A percentile compares a stretch with the other conserved stretches of the same genome.
Conservation (phyloP, 2,329 filamentous ascomycete species). For the Ceratocystis cacaofunesta region DNA sequence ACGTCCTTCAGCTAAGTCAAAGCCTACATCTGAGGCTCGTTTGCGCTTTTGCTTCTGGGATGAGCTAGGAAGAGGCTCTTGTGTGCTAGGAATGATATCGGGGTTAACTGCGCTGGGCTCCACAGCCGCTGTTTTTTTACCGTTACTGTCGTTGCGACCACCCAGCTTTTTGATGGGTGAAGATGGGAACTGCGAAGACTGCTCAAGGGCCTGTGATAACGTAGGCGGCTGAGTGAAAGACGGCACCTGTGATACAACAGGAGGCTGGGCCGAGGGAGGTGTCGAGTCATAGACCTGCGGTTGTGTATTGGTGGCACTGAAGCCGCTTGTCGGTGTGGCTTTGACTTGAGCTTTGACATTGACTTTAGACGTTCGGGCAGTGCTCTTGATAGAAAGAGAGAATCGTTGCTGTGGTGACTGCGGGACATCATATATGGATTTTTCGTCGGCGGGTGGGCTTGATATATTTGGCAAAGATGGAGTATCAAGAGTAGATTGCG, state of each 20-base stretch:
- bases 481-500: background rate
- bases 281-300: background rate
- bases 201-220: slow-evolving; percentile 1
- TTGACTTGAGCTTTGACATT: background rate
- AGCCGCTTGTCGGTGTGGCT: background rate
- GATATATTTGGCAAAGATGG: background rate
- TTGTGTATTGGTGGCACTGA: background rate
- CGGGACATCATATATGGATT: slow-evolving; percentile 15
- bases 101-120: background rate
- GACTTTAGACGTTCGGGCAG: background rate
- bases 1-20: background rate
- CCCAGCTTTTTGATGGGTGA: background rate
- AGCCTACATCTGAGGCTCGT: background rate
- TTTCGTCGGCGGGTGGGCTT: background rate
- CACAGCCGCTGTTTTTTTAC: background rate
- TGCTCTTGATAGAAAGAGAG: background rate
- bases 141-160: background rate
- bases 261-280: background rate
- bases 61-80: background rate
- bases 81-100: slow-evolving; percentile 3
- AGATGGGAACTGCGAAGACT: slow-evolving; percentile 6
- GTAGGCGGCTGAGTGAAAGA: background rate
- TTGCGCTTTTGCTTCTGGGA: background rate
- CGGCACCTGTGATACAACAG: background rate
- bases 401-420: background rate